A percentile compares a stretch with the other conserved stretches of the same genome.
These are phyloP conservation scores for Starmerella lactis-condensi DNA, from an alignment of 805 yeast species.

Conservation along the genomic window DNA sequence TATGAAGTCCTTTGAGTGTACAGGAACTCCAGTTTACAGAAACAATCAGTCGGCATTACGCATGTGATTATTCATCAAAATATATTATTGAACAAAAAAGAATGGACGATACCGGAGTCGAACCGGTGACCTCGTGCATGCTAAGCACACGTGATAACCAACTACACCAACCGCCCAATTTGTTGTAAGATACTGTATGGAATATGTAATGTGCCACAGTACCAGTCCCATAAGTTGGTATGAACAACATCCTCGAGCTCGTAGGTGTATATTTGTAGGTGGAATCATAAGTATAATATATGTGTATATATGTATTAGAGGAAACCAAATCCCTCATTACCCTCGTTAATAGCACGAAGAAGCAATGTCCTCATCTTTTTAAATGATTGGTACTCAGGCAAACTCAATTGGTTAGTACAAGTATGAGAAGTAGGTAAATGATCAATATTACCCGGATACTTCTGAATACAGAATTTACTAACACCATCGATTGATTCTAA, in stretches of 20 bases:
- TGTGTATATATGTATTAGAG: slow-evolving; percentile 27
- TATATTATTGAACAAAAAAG: slow-evolving; percentile 4
- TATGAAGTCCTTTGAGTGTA: too few relatives aligned
- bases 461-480: slow-evolving; percentile 70
- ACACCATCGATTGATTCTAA: slow-evolving; percentile 74
- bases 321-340: slow-evolving; percentile 89
- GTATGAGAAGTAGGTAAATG: slow-evolving; percentile 92
- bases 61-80: neutral
- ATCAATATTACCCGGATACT: slow-evolving; percentile 70
- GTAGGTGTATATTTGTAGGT: neutral
- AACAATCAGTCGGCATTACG: too few relatives aligned
- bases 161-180: slow-evolving; percentile 16
- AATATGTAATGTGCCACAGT: too few relatives aligned
- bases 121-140: slow-evolving; percentile 19
- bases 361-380: slow-evolving; percentile 68
- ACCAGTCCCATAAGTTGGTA: too few relatives aligned
- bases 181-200: too few relatives aligned
- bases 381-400: slow-evolving; percentile 83
- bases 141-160: slow-evolving; percentile 19
- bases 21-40: too few relatives aligned
- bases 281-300: neutral
- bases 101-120: slow-evolving; percentile 18
- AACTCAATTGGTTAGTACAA: slow-evolving; percentile 84
- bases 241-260: neutral
- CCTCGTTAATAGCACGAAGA: slow-evolving; percentile 76